Evolutionary conservation across 2,329 filamentous ascomycete species (phyloP).

Genomic region (Hypoxylon sp.): DNA sequence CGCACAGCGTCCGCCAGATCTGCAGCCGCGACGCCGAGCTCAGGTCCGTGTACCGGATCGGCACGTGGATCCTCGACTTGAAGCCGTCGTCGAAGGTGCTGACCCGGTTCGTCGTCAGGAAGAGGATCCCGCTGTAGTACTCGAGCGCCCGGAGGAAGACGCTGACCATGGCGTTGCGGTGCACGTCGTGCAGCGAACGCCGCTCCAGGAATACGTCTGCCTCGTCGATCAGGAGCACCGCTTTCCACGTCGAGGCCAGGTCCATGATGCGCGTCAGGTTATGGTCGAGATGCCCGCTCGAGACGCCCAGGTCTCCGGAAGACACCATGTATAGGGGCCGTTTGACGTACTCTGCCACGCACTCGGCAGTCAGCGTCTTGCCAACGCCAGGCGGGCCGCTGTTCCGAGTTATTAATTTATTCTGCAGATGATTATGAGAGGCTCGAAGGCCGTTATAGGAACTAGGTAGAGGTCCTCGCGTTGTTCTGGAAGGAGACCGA

Average conservation of each 20-base stretch:
- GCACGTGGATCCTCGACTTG: conserved; percentile 45
- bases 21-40: conserved; percentile 36
- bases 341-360: conserved; percentile 54
- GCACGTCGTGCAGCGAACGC: conserved; percentile 44
- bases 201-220: conserved; percentile 54
- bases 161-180: conserved; percentile 45
- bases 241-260: conserved; percentile 57
- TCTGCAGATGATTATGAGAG: background rate
- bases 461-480: too few species aligned
- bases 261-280: conserved; percentile 51
- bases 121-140: conserved; percentile 43
- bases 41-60: conserved; percentile 44
- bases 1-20: conserved; percentile 49
- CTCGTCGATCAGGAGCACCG: conserved; percentile 53
- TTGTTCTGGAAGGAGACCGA: too few species aligned
- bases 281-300: conserved; percentile 44
- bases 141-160: conserved; percentile 45
- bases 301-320: conserved; percentile 50
- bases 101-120: conserved; percentile 46
- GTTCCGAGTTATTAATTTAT: background rate
- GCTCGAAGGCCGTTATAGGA: too few species aligned
- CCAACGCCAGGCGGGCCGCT: conserved; percentile 60
- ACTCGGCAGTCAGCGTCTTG: conserved; percentile 56
- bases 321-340: conserved; percentile 54
- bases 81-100: conserved; percentile 43